Percentiles rank a stretch among this genome's conserved stretches.
Evolutionary conservation across 1,284 basidiomycete species (phyloP).

Genomic region (Cutaneotrichosporon dermatis): DNA sequence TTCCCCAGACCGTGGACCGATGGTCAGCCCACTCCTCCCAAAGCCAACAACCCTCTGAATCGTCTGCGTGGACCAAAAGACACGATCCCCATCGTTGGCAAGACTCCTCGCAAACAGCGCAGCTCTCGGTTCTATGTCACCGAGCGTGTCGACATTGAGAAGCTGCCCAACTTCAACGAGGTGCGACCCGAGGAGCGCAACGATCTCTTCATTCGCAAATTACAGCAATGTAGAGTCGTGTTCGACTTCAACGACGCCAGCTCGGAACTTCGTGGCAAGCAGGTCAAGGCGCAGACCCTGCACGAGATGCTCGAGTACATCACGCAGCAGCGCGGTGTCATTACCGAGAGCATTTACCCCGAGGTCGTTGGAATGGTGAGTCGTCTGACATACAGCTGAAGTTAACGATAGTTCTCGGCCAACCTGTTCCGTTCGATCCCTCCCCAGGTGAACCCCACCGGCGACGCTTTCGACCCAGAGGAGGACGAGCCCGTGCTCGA

Average conservation of each 20-base stretch:
- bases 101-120: conserved; percentile 90
- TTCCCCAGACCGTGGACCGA: conserved; percentile 42
- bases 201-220: conserved; percentile 88
- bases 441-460: conserved; percentile 95
- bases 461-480: conserved; percentile 98
- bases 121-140: conserved; percentile 94
- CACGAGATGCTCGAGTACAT: conserved; percentile 99
- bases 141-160: conserved; percentile 94
- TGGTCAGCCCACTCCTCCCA: conserved; percentile 49
- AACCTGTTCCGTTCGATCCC: conserved; percentile 99
- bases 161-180: conserved; percentile 89
- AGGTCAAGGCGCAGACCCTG: conserved; percentile 95
- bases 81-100: conserved; percentile 89
- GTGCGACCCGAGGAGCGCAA: conserved; percentile 82
- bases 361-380: conserved; percentile 97
- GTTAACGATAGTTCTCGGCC: conserved; percentile 69
- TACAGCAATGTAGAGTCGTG: conserved; percentile 91
- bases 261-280: conserved; percentile 92
- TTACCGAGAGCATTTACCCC: conserved; percentile 96
- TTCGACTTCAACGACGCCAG: conserved; percentile 99
- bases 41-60: conserved; percentile 50
- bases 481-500: conserved; percentile 99
- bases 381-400: conserved; percentile 13
- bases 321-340: conserved; percentile 91
- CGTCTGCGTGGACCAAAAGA: conserved; percentile 63